Evolutionary conservation across 2,329 filamentous ascomycete genomes (phyloP).

Genomic region (Trichoderma pleuroti): DNA sequence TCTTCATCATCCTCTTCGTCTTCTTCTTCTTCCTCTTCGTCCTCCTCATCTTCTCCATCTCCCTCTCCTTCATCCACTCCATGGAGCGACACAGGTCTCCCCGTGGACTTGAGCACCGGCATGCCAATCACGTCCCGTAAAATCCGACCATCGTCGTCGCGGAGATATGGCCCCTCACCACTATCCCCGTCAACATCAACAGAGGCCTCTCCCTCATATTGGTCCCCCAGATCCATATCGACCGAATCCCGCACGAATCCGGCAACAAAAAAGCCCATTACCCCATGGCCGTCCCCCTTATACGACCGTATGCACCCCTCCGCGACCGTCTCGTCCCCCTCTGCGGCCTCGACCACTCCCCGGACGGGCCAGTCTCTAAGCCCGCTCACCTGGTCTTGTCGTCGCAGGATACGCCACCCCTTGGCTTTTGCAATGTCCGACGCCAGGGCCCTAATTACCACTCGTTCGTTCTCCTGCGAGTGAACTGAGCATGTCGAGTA

Average conservation of each 20-base stretch:
- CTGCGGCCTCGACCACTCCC: conserved; percentile 50
- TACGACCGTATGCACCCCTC: conserved; percentile 79
- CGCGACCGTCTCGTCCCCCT: conserved; percentile 52
- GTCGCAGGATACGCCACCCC: conserved; percentile 74
- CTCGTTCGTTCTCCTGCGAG: conserved; percentile 80
- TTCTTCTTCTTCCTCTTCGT: conserved; percentile 23
- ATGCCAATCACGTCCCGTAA: conserved; percentile 40
- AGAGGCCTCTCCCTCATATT: background rate
- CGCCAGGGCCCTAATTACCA: conserved; percentile 68
- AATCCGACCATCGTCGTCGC: conserved; percentile 54
- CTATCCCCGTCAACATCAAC: conserved; percentile 11
- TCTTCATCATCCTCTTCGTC: conserved; percentile 18
- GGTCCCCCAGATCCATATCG: background rate
- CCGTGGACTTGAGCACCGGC: conserved; percentile 38
- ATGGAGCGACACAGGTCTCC: conserved; percentile 28
- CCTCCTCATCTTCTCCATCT: conserved; percentile 26
- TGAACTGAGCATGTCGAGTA: conserved; percentile 95
- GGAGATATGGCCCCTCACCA: conserved; percentile 48
- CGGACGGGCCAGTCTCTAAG: conserved; percentile 72
- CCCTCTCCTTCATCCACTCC: conserved; percentile 25
- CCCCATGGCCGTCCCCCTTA: conserved; percentile 74
- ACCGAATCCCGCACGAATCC: conserved; percentile 58
- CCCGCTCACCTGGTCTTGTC: conserved; percentile 71
- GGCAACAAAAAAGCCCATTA: conserved; percentile 96
- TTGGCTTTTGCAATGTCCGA: conserved; percentile 62